A percentile compares a stretch with the other conserved stretches of the same genome.
These are phyloP conservation scores for Cylindricascospora bacillispora DNA, from an alignment of 1,139 yeast genomes.

Conservation along the genomic window DNA sequence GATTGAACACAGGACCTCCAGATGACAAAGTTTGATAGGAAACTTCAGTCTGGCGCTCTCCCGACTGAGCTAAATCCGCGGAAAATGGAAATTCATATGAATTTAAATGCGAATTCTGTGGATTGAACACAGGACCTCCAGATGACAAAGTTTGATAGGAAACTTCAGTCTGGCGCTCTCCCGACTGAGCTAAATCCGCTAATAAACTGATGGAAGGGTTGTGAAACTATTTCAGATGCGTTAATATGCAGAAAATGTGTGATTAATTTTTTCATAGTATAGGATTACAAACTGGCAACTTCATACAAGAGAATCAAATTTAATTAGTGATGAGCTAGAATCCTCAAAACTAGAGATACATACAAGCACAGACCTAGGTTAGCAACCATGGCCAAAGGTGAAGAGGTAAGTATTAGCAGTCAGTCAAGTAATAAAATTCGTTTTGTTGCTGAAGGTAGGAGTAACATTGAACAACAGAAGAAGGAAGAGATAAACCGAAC, in stretches of 20 bases:
- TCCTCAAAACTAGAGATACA: no score
- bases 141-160: constrained; percentile 28
- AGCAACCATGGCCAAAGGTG: no score
- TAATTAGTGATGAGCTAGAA: no score
- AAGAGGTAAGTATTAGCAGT: no score
- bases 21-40: constrained; percentile 29
- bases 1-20: constrained; percentile 89
- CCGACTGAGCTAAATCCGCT: constrained; percentile 23
- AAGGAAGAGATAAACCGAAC: no score
- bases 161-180: constrained; percentile 22
- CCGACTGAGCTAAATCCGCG: constrained; percentile 23
- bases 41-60: constrained; percentile 22
- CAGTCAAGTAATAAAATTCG: no score
- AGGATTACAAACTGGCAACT: no score
- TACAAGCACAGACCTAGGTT: no score
- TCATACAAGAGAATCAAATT: no score
- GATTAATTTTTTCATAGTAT: no score
- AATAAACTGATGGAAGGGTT: neutral
- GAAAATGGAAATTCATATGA: constrained; percentile 1
- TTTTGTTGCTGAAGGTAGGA: no score
- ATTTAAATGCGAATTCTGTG: constrained; percentile 61
- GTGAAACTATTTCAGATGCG: neutral
- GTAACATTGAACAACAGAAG: no score
- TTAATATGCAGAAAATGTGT: neutral
- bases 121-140: constrained; percentile 89